Conservation (phyloP, 352 stramenopile genomes). For the Pythium graminicola region DNA sequence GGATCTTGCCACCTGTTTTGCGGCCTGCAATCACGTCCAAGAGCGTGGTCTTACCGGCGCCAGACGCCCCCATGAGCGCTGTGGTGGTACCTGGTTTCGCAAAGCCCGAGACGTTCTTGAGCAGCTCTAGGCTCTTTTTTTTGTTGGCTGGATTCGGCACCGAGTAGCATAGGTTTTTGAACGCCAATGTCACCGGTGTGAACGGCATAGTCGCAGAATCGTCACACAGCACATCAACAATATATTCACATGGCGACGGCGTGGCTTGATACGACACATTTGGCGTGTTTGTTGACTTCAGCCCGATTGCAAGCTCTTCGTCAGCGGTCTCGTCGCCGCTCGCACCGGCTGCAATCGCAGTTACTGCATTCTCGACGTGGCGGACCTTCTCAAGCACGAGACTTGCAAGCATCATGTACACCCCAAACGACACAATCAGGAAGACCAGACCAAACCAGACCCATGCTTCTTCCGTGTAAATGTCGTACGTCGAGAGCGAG, state of each 20-base stretch:
- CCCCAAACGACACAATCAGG: constrained; percentile 35
- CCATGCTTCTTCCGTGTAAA: constrained; percentile 39
- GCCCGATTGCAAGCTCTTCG: neutral
- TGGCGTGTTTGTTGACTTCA: constrained; percentile 15
- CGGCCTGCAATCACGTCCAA: constrained; percentile 93
- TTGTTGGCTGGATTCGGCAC: constrained; percentile 25
- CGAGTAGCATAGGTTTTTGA: constrained; percentile 43
- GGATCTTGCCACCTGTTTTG: constrained; percentile 86
- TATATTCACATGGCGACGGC: too few relatives aligned
- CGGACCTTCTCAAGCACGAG: constrained; percentile 53
- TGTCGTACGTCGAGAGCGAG: constrained; percentile 39
- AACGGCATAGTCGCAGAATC: too few relatives aligned
- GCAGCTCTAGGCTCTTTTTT: constrained; percentile 39
- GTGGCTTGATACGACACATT: constrained; percentile 26
- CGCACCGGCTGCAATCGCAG: constrained; percentile 26
- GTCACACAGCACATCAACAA: too few relatives aligned
- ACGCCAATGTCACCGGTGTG: constrained; percentile 33
- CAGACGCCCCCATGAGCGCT: constrained; percentile 64
- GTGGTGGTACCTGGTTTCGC: constrained; percentile 50
- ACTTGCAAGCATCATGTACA: constrained; percentile 49
- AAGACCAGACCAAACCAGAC: constrained; percentile 38
- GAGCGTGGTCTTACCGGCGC: constrained; percentile 92
- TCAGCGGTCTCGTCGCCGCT: neutral
- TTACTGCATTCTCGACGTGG: constrained; percentile 46
- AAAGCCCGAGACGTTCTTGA: constrained; percentile 49